Base-by-base conservation (phyloP, 2,329 filamentous ascomycete species). In the Stagonosporopsis vannaccii region DNA sequence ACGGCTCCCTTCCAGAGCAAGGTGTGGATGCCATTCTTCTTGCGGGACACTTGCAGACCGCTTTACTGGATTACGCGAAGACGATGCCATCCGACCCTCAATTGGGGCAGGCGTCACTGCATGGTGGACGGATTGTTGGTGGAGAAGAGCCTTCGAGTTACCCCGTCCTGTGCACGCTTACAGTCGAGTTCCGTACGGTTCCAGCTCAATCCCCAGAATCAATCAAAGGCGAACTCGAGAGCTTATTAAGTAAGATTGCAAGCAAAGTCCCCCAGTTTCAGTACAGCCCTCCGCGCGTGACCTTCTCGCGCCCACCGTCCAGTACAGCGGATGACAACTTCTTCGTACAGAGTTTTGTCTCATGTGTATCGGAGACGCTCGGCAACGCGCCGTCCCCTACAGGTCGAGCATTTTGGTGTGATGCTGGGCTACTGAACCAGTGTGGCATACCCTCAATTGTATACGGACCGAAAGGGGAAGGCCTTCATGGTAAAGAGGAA, bases 121-220 rank as follows among this genome's bases (percentile, higher is more conserved):
- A 85, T 42, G 81, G 79, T 4, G 79, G 79, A 0, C 57, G 81
- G 6, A 80, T 84, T 39, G 74, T 73, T 12, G 82, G 83, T 1
- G 82, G 82, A 0, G 80, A 84, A 50, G 83, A 85, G 46, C 70
- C 74, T 0, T 82, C 82, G 0, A 83, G 80, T 0, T 85, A 85
- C 46, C 81, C 82, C 0, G 79, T 75, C 0, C 69, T 70, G n/a
- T 84, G 82, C 66, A 81, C 73, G 0, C 70, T 85, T 17, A 77
- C 76, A 0, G 46, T 84, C 1, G 83, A 85, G 56, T 76, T 80
- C 6, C 78, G 83, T 7, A 84, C 81, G 0, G 61, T 85, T 0
- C 69, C 79, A 2, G 75, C 72, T 3, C 80, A 84, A 62, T 79
- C 78, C 0, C 55, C 69, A 6, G 26, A 40, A 20, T 41, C 42